Conservation (phyloP, 768 basidiomycete species). For the Mycena chlorophos region DNA sequence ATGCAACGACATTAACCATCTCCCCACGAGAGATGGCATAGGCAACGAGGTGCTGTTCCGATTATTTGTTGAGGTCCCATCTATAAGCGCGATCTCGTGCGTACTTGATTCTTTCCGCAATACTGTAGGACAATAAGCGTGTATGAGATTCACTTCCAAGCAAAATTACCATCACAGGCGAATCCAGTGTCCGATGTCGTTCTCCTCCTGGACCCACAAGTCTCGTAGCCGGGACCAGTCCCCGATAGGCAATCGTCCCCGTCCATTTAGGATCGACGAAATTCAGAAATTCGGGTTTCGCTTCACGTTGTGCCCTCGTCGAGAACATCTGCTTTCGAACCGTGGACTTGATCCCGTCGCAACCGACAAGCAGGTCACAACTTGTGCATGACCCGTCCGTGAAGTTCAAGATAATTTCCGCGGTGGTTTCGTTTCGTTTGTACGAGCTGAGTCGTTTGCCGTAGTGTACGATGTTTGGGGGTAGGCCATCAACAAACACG, state of each 20-base stretch:
- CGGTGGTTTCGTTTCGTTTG: conserved; percentile 12
- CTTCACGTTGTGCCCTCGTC: conserved; percentile 15
- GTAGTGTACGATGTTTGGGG: conserved; percentile 37
- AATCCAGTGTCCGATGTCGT: conserved; percentile 34
- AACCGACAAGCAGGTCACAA: conserved; percentile 46
- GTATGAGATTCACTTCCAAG: background rate
- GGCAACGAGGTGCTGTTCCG: conserved; percentile 54
- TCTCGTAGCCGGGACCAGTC: conserved; percentile 38
- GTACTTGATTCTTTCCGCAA: conserved; percentile 47
- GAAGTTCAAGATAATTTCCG: conserved; percentile 28
- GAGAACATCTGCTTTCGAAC: conserved; percentile 33
- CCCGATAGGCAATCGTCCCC: conserved; percentile 47
- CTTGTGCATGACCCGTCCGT: conserved; percentile 33
- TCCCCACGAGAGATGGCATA: conserved; percentile 47
- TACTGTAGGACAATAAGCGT: conserved; percentile 34
- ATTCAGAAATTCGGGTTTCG: conserved; percentile 26
- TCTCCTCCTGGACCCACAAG: conserved; percentile 32
- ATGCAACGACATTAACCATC: conserved; percentile 47
- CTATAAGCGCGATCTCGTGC: too few relatives aligned
- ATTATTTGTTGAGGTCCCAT: too few relatives aligned
- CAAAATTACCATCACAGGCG: conserved; percentile 48
- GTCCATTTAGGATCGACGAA: conserved; percentile 47
- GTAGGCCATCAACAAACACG: conserved; percentile 37
- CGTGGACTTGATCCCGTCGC: conserved; percentile 45
- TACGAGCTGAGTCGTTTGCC: conserved; percentile 36